Evolutionary conservation across 176 grass and related monocot genomes (phyloP), one percentile per base, ranked within the genome.

Genomic region (Rhynchospora tenuis): DNA sequence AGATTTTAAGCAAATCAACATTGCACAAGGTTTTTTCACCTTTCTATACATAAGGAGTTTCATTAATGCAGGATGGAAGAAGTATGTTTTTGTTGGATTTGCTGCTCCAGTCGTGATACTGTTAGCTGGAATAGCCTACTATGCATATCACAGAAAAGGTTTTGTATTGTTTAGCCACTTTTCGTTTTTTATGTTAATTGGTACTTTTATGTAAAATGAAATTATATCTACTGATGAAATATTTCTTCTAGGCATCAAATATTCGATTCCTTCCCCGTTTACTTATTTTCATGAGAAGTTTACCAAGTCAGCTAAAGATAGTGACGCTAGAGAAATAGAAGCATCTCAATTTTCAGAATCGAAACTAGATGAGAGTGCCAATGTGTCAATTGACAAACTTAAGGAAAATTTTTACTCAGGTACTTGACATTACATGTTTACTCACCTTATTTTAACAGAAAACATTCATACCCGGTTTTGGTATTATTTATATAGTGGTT

Each of bases 281-380:
- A 64, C 93, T 65, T 83, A 59, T 77, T 79, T 92, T 84, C 71
- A 88, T 81, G 88, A 95, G 76, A 99, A 93, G 83, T 23, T 90
- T 54, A 90, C 87, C 80, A 54, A 81, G 71, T 57, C 54, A 42
- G 61, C 86, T 64, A 84, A 86, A 56, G 87, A 90, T 89, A 66
- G 15, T 28, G 58, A 81, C 26, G 14, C 68, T 19, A 74, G n/a
- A 20, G 83, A 85, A 79, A 22, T 15, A 38, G 83, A 81, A 77
- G 81, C 54, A 77, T 45, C 74, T 62, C 78, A 86, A 52, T 55
- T 71, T 86, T 91, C 71, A 6, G 72, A 70, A 63, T 6, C 59
- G 64, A 42, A 86, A 7, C 33, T 56, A 46, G 59, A 88, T 86
- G 81, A 93, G 46, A 87, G 78, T 23, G 48, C 31, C 82, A 83